Evolutionary conservation across 1,284 basidiomycete species (phyloP), one percentile per base, ranked within the genome.

Genomic region (Rhizopogon hawkerae): DNA sequence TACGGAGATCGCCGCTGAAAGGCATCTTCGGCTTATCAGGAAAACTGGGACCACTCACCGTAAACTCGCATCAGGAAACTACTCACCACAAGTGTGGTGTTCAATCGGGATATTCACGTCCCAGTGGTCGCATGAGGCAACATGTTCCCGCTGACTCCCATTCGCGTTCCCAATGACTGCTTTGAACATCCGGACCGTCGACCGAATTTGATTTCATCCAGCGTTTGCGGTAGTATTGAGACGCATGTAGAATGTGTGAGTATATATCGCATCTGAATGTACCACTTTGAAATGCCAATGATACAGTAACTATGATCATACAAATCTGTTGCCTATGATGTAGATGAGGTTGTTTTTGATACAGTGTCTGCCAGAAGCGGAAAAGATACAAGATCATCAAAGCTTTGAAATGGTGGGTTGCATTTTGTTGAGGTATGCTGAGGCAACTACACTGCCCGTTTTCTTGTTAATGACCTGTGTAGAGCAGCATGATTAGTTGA

Each of bases 371-470:
- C 6, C 26, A 13, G 14, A 14, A 41, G 11, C 11, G 7, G n/a
- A 21, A 29, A 37, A 33, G 3, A 24, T 13, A 38, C 3, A 3
- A 37, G 14, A 24, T 8, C 10, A 16, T 49, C 43, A 68, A 51
- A 68, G 39, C 57, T 70, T 71, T n/a, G 70, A 52, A 48, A 58
- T 55, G 13, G 58, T 55, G 4, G 82, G 82, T 56, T 84, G 81
- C 81, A 83, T 85, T 64, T 83, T 83, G 66, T 75, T 83, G 45
- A 83, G 63, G 53, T 79, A 75, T 0, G 78, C 79, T 2, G 81
- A 82, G 3, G 81, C 83, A 38, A 85, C 66, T 29, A 77, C 64
- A 50, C 77, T 67, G 6, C 79, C 78, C 3, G 73, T 71, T 41
- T 69, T 62, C 55, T 77, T 79, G 58, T 83, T 77, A 33, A 75